Conservation (phyloP, 2,329 filamentous ascomycete species). For the Davidsoniella virescens region DNA sequence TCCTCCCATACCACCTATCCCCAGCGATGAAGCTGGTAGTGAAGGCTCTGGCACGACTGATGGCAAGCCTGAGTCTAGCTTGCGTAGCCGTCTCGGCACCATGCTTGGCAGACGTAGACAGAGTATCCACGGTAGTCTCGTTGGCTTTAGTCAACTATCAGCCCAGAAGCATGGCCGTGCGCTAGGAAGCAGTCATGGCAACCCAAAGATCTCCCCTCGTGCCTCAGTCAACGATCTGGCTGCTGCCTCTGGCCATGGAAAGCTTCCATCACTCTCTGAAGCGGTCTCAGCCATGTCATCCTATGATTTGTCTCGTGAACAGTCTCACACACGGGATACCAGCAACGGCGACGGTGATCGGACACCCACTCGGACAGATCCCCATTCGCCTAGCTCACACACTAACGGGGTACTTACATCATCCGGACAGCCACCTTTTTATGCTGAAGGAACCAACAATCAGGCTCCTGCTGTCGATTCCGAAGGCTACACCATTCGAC, state of each 20-base stretch:
- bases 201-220: conserved; percentile 36
- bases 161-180: conserved; percentile 39
- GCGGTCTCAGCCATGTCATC: conserved; percentile 23
- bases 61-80: conserved; percentile 16
- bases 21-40: conserved; percentile 24
- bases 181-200: conserved; percentile 46
- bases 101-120: conserved; percentile 51
- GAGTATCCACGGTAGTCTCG: conserved; percentile 48
- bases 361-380: conserved; percentile 16
- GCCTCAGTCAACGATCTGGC: conserved; percentile 41
- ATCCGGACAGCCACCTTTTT: background rate
- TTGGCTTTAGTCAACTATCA: conserved; percentile 40
- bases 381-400: conserved; percentile 18
- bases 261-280: conserved; percentile 40
- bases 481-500: conserved; percentile 63
- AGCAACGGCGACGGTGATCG: conserved; percentile 24
- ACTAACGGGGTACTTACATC: background rate
- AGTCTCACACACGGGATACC: background rate
- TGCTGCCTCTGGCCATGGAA: conserved; percentile 30
- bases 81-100: conserved; percentile 44
- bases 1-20: conserved; percentile 10
- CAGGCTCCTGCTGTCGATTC: conserved; percentile 32
- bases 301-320: background rate
- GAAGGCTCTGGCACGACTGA: conserved; percentile 23
- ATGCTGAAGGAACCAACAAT: background rate